Base-by-base conservation (phyloP, 495 filamentous ascomycete genomes). In the Pyrenula massariospora region DNA sequence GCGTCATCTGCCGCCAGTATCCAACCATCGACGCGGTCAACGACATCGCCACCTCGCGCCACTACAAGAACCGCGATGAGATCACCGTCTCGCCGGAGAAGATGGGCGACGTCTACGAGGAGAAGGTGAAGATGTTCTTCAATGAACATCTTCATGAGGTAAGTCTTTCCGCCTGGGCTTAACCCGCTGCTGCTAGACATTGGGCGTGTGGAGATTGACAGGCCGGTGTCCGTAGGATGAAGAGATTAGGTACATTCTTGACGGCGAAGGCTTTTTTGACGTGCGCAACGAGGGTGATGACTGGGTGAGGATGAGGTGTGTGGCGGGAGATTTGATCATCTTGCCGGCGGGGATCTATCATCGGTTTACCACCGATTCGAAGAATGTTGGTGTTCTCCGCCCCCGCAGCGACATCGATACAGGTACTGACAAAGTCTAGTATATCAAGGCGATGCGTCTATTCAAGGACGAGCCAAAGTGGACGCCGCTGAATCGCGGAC, bases 381-480 rank as follows among this genome's bases (percentile, higher is more conserved):
- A 84, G 58, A 92, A 98, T 65, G 92, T 97, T 72, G 66, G 89
- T 82, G 31, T 36, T 52, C 49, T n/a, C n/a, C n/a, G 19, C 22
- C 2, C 24, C 19, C n/a, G 51, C 51, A 24, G 8, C 50, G 19
- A 48, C 8, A 56, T 23, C 49, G 36, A 22, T 23, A 12, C 52
- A 24, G 57, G 58, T 72, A 51, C 67, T 57, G 31, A 50, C 49
- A 50, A 2, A 48, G 42, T 62, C 50, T 56, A 97, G 92, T 96
- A 92, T 66, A 86, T 96, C 65, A 87, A 91, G 67, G 93, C 94
- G 22, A 92, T 97, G 88, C 82, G 93, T 47, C 79, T 98, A 54
- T 98, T 97, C 82, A 91, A 96, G 76, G 93, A 97, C 56, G 91
- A 97, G 75, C 94, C 93, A 48, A 95, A 96, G 73, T 98, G 93